Evolutionary conservation across 306 rosid genomes (phyloP).

Genomic region (Arachis stenosperma): DNA sequence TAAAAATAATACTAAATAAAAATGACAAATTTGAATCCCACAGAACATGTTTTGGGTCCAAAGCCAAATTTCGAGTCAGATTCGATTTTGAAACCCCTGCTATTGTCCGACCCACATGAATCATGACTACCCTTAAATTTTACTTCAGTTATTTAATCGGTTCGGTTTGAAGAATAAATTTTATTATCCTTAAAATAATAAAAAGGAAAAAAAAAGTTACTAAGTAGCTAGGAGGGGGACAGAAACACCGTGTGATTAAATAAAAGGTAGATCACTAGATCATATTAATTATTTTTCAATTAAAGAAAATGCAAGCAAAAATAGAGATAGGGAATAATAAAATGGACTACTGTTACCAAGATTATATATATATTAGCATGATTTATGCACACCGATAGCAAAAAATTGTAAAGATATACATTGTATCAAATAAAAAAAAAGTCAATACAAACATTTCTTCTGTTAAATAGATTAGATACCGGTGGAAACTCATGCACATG

Average conservation of each 20-base stretch:
- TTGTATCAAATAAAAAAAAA: neutral
- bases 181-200: too few relatives aligned
- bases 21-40: too few relatives aligned
- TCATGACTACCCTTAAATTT: too few relatives aligned
- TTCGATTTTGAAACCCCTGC: too few relatives aligned
- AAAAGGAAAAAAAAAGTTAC: neutral
- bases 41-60: too few relatives aligned
- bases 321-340: neutral
- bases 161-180: too few relatives aligned
- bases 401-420: too few relatives aligned
- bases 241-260: neutral
- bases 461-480: neutral
- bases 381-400: neutral
- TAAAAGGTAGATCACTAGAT: neutral
- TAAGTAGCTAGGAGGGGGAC: neutral
- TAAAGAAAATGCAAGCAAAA: neutral
- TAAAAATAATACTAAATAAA: too few relatives aligned
- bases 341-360: neutral
- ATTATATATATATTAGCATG: neutral
- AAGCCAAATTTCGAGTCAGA: too few relatives aligned
- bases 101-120: too few relatives aligned
- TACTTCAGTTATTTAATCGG: too few relatives aligned
- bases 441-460: neutral
- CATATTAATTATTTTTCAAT: neutral
- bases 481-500: slow-evolving; percentile 8